A percentile compares a stretch with the other conserved stretches of the same genome.
phyloP scores from a whole-genome alignment of 345 rosid species.

The Salix brachista region DNA sequence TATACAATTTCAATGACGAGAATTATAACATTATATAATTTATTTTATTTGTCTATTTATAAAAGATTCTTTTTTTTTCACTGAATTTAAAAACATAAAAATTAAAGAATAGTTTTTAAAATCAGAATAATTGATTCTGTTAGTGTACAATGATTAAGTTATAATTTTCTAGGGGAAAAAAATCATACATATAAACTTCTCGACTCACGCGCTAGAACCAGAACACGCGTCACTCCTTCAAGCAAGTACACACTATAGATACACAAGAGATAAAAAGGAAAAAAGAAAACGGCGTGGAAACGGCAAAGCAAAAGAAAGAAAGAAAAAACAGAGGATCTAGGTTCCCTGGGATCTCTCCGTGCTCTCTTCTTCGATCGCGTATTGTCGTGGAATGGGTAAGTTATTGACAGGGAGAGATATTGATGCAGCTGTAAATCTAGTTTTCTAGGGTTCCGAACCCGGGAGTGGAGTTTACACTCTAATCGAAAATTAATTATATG shows the following conservation, averaged over 20 bases:
- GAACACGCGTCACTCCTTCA: background rate
- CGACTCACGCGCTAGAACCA: background rate
- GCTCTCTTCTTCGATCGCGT: conserved; percentile 1
- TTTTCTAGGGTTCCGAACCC: conserved; percentile 21
- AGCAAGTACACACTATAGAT: background rate
- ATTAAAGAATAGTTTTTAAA: background rate
- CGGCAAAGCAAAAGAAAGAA: conserved; percentile 16
- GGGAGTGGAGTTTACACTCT: background rate
- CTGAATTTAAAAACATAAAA: background rate
- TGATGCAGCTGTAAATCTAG: conserved; percentile 8
- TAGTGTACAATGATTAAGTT: background rate
- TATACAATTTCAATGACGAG: too few species aligned
- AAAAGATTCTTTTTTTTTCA: too few species aligned
- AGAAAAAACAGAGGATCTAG: conserved; percentile 49
- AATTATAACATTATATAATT: too few species aligned
- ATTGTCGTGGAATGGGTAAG: conserved; percentile 15
- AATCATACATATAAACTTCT: too few species aligned
- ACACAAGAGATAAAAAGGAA: background rate
- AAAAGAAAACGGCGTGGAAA: conserved; percentile 13
- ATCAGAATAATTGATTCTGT: background rate
- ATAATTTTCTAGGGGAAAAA: background rate
- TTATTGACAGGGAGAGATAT: conserved; percentile 2
- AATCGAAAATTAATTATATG: conserved; percentile 3
- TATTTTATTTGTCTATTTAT: too few species aligned
- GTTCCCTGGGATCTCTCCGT: conserved; percentile 47